Evolutionary conservation across 768 basidiomycete species (phyloP), one percentile per base, ranked within the genome.

Genomic region (Termitomyces sp.): DNA sequence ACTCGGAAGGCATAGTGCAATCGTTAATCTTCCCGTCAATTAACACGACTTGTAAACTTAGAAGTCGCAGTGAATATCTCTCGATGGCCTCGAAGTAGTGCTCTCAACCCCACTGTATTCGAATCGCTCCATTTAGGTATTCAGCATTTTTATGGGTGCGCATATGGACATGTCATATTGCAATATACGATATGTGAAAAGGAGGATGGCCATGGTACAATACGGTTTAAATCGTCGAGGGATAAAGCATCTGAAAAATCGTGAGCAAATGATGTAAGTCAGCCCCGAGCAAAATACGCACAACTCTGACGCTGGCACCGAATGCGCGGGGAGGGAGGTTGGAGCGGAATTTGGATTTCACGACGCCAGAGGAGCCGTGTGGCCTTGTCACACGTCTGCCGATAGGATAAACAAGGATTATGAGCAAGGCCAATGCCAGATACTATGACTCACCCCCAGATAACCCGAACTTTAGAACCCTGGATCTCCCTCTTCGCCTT

Each of bases 271-370:
- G 61, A 48, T 7, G 57, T 60, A 20, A 53, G 49, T 6, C 36
- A 36, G 46, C 25, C 34, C 56, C 42, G 46, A 55, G 63, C 45
- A 6, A 25, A 29, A 17, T 58, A 86, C 91, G 67, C 78, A 96
- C 94, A 76, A 96, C 83, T 74, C 94, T 89, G 74, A 94, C 89
- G 70, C 85, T 84, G 60, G 94, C 95, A 78, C 96, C 96, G 75
- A 98, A 97, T 63, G 91, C 86, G 69, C 89, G 89, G 65, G 96
- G 93, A 67, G 96, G 96, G 67, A 98, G 88, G 85, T 98, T 98
- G 70, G 86, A 86, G 65, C 83, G 82, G 86, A 98, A 98, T 84
- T 97, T 97, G 79, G 92, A 88, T 80, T 96, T 95, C 69, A 98
- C 96, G 69, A 95, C 93, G 72, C 96, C 96, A 66, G 88, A 91